Evolutionary conservation across 768 basidiomycete species (phyloP).

Genomic region (Pisolithus orientalis): DNA sequence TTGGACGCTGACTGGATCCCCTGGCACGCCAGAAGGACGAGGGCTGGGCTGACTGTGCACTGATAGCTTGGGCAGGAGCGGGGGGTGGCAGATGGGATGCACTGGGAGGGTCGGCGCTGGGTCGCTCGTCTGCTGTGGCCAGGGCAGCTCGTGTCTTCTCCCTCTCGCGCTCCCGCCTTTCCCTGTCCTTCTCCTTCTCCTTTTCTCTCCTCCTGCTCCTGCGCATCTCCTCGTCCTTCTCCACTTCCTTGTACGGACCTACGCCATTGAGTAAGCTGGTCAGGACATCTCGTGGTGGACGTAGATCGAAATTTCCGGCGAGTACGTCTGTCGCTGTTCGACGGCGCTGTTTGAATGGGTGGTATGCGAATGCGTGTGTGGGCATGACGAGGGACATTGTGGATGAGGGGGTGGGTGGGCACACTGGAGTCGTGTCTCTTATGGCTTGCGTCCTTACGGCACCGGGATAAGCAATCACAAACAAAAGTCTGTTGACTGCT

Average conservation of each 20-base stretch:
- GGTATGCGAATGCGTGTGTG: constrained; percentile 8
- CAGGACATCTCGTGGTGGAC: constrained; percentile 65
- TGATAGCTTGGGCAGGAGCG: constrained; percentile 20
- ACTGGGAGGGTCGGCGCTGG: constrained; percentile 11
- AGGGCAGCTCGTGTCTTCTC: constrained; percentile 40
- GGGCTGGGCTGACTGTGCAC: constrained; percentile 26
- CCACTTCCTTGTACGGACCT: constrained; percentile 54
- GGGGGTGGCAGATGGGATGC: constrained; percentile 14
- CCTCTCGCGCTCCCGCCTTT: constrained; percentile 38
- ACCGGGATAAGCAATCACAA: constrained; percentile 31
- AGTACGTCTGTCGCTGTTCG: constrained; percentile 73
- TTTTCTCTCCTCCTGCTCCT: constrained; percentile 47
- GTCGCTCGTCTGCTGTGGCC: constrained; percentile 30
- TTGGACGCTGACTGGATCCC: constrained; percentile 37
- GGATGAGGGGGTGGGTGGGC: constrained; percentile 8
- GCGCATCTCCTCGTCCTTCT: constrained; percentile 53
- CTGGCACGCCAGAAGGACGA: constrained; percentile 61
- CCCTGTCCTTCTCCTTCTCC: constrained; percentile 41
- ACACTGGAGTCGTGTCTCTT: constrained; percentile 31
- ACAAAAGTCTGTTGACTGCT: constrained; percentile 27
- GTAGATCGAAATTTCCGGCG: constrained; percentile 67
- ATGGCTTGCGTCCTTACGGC: constrained; percentile 32
- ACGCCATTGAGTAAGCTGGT: constrained; percentile 78
- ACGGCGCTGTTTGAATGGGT: constrained; percentile 31
- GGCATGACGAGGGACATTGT: constrained; percentile 19